Conservation (phyloP, 306 rosid genomes). For the Cucumis melo region DNA sequence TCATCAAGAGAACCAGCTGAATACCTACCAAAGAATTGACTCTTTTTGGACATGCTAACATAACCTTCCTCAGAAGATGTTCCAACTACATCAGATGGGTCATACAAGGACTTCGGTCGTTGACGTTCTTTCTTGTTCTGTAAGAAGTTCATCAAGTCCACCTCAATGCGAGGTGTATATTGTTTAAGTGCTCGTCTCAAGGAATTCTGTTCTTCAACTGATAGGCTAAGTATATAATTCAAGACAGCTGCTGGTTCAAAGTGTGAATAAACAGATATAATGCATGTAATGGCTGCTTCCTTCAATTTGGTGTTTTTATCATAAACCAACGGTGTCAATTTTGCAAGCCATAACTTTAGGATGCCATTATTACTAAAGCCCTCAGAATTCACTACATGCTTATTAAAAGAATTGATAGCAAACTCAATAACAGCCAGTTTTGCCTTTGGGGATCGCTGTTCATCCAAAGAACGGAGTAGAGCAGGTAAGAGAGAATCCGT, state of each 20-base stretch:
- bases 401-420: conserved; percentile 71
- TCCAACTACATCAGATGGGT: conserved; percentile 80
- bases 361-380: conserved; percentile 82
- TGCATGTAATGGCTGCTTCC: conserved; percentile 93
- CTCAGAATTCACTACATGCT: conserved; percentile 66
- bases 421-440: conserved; percentile 96
- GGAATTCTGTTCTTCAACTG: conserved; percentile 92
- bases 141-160: conserved; percentile 79
- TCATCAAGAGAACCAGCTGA: conserved; percentile 78
- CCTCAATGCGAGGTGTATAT: conserved; percentile 95
- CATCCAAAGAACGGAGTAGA: conserved; percentile 89
- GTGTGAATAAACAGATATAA: conserved; percentile 91
- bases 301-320: conserved; percentile 85
- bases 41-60: conserved; percentile 57
- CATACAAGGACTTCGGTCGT: conserved; percentile 69
- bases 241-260: conserved; percentile 79
- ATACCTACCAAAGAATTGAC: conserved; percentile 57
- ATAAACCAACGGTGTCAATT: conserved; percentile 74
- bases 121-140: conserved; percentile 95
- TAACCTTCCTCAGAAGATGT: conserved; percentile 92
- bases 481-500: conserved; percentile 89
- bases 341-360: conserved; percentile 87
- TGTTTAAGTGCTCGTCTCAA: conserved; percentile 97
- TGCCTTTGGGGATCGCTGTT: conserved; percentile 97
- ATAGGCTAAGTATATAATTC: conserved; percentile 79